These are phyloP conservation scores for Myriangium duriaei DNA, from an alignment of 2,329 filamentous ascomycete genomes.

Conservation along the genomic window DNA sequence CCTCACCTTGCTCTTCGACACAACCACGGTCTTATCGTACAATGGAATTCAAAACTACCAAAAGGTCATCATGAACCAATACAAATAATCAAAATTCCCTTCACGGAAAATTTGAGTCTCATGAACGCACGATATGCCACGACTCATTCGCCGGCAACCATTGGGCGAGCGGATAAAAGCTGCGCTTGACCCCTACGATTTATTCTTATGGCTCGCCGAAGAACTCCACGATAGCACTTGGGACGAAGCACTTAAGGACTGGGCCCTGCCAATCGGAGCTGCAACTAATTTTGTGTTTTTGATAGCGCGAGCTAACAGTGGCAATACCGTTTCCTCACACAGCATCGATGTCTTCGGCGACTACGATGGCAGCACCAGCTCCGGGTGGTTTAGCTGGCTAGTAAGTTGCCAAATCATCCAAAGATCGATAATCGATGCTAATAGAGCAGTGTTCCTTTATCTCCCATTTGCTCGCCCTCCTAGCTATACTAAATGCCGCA, in stretches of 20 bases:
- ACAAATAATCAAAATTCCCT: too few species aligned
- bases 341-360: slow-evolving; percentile 81
- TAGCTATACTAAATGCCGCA: slow-evolving; percentile 64
- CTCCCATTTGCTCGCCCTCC: slow-evolving; percentile 53
- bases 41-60: neutral
- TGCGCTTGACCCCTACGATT: slow-evolving; percentile 76
- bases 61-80: neutral
- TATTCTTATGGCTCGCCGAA: slow-evolving; percentile 80
- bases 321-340: slow-evolving; percentile 25
- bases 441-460: slow-evolving; percentile 39
- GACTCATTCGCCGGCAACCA: slow-evolving; percentile 69
- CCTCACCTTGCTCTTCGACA: neutral
- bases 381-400: slow-evolving; percentile 55
- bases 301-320: slow-evolving; percentile 49
- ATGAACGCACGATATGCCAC: slow-evolving; percentile 51
- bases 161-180: slow-evolving; percentile 68
- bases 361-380: slow-evolving; percentile 35
- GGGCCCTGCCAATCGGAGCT: slow-evolving; percentile 64
- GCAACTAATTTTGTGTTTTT: slow-evolving; percentile 68
- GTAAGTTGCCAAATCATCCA: slow-evolving; percentile 30
- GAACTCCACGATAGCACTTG: slow-evolving; percentile 85
- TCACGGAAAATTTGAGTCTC: neutral
- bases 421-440: slow-evolving; percentile 11
- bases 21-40: neutral
- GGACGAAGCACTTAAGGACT: slow-evolving; percentile 62